Evolutionary conservation across 345 rosid genomes (phyloP).

Genomic region (Ceriops tagal): DNA sequence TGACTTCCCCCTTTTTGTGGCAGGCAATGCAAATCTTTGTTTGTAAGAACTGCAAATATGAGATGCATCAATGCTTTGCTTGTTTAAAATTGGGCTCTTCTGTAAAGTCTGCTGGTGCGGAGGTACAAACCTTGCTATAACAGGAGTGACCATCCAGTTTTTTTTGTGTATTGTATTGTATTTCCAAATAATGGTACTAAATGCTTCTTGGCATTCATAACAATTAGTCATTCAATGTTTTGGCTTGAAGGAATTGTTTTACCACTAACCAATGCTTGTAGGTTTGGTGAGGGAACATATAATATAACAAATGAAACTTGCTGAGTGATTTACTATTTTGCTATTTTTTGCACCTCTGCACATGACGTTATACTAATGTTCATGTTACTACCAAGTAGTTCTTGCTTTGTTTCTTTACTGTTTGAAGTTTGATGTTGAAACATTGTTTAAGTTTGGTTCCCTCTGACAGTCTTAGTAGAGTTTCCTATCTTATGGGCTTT

Average conservation of each 20-base stretch:
- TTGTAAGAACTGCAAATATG: conserved; percentile 71
- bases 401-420: too few species aligned
- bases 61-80: conserved; percentile 75
- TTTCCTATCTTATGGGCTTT: background rate
- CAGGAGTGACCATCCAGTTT: background rate
- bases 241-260: background rate
- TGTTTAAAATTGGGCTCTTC: conserved; percentile 85
- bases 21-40: conserved; percentile 58
- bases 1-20: conserved; percentile 11
- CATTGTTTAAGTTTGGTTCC: background rate
- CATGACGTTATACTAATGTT: background rate
- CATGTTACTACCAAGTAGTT: too few species aligned
- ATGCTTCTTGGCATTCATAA: background rate
- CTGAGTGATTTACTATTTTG: background rate
- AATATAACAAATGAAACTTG: background rate
- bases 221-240: background rate
- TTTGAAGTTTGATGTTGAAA: background rate
- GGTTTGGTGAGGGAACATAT: background rate
- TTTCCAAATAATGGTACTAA: background rate
- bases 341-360: background rate
- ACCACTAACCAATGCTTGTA: too few species aligned
- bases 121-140: conserved; percentile 46
- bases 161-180: background rate
- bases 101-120: conserved; percentile 55
- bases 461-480: background rate